phyloP scores from a whole-genome alignment of 305 asterid species.

The Solanum hybrid region DNA sequence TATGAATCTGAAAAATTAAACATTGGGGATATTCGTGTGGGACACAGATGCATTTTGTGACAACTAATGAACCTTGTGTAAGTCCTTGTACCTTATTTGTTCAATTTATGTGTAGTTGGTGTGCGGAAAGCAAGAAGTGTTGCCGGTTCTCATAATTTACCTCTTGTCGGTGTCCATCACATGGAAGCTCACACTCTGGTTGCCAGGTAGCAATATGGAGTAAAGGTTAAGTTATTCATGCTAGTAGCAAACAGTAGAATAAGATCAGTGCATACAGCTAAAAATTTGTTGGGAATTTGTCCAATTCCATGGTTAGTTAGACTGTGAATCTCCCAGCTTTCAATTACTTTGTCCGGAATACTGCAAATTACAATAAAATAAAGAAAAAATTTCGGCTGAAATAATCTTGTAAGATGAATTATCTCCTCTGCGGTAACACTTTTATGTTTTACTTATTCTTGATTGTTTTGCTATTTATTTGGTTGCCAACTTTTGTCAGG shows the following conservation, averaged over 20 bases:
- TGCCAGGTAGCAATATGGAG: slow-evolving; percentile 45
- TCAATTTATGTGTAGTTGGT: slow-evolving; percentile 58
- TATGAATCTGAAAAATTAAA: not conserved
- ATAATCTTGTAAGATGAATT: not conserved
- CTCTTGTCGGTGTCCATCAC: slow-evolving; percentile 92
- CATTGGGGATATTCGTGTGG: not conserved
- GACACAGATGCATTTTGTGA: not conserved
- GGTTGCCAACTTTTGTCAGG: not conserved
- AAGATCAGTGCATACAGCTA: not conserved
- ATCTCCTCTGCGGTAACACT: not conserved
- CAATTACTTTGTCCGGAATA: not conserved
- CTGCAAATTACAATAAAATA: not conserved
- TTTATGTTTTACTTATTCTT: not conserved
- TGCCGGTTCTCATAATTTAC: slow-evolving; percentile 62
- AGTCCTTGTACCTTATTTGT: slow-evolving; percentile 2
- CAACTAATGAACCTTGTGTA: not conserved
- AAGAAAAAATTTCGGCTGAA: not conserved
- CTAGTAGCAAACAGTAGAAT: not conserved
- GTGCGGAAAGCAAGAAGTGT: slow-evolving; percentile 90
- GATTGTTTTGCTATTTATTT: not conserved
- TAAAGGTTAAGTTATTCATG: not conserved
- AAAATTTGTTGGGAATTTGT: not conserved
- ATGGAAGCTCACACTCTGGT: slow-evolving; percentile 98
- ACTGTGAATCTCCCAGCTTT: not conserved
- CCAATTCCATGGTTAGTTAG: not conserved